A percentile compares a stretch with the other conserved stretches of the same genome.
Conservation (phyloP, 306 rosid genomes). For the Glycyrrhiza uralensis region DNA sequence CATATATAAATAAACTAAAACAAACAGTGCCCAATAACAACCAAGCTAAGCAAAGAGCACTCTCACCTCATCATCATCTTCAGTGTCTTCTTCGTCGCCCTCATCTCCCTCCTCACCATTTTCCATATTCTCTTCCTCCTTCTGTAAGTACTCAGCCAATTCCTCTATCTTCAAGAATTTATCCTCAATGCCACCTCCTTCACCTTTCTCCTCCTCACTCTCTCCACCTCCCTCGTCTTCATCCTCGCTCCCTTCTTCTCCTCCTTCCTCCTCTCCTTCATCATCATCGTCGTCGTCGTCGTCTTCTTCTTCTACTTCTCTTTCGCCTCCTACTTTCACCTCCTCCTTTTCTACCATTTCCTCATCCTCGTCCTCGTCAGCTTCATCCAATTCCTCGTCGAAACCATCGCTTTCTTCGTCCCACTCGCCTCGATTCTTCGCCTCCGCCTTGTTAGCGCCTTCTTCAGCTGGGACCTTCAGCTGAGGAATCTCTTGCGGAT, state of each 20-base stretch:
- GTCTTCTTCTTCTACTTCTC: neutral
- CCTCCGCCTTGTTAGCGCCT: constrained; percentile 29
- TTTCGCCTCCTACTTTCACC: neutral
- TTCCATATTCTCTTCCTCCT: constrained; percentile 60
- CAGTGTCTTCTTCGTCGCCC: constrained; percentile 30
- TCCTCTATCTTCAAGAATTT: constrained; percentile 67
- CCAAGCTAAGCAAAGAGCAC: neutral
- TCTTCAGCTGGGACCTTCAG: constrained; percentile 31
- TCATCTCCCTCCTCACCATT: constrained; percentile 37
- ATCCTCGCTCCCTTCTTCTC: constrained; percentile 11
- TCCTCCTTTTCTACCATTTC: neutral
- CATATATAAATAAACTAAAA: neutral
- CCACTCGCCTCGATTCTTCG: neutral
- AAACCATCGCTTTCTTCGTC: constrained; percentile 39
- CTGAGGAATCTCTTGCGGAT: constrained; percentile 49
- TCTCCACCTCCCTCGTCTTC: neutral
- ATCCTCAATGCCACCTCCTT: constrained; percentile 67
- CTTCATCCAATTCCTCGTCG: constrained; percentile 52
- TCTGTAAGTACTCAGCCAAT: constrained; percentile 59
- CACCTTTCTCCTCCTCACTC: constrained; percentile 18
- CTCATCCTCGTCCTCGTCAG: constrained; percentile 40
- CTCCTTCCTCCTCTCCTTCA: neutral
- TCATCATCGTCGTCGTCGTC: neutral
- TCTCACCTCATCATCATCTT: constrained; percentile 57
- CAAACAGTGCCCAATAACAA: neutral